Conservation (phyloP, 768 basidiomycete genomes). For the Rhizopogon salebrosus region DNA sequence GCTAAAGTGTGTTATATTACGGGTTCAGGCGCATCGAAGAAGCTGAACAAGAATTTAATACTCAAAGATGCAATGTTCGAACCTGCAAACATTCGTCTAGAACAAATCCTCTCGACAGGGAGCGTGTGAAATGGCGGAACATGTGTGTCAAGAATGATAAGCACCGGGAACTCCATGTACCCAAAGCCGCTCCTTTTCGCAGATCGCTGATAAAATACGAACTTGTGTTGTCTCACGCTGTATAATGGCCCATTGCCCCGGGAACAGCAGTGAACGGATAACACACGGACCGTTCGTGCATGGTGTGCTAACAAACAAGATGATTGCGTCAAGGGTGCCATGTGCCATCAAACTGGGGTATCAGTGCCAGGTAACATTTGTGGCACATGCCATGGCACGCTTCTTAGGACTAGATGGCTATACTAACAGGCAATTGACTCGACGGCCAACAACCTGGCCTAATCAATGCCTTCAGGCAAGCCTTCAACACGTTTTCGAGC, state of each 20-base stretch:
- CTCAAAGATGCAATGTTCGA: not conserved
- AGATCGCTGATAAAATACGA: not conserved
- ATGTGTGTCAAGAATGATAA: not conserved
- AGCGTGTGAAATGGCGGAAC: not conserved
- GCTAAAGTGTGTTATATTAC: not conserved
- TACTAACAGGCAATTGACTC: too few relatives aligned
- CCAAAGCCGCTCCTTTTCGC: not conserved
- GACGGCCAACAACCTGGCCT: too few relatives aligned
- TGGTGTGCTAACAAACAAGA: not conserved
- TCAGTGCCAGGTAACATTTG: not conserved
- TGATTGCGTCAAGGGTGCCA: not conserved
- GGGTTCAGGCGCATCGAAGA: too few relatives aligned
- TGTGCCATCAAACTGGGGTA: not conserved
- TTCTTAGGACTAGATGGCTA: not conserved
- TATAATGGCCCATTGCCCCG: not conserved
- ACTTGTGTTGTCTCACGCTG: not conserved
- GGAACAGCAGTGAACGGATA: not conserved
- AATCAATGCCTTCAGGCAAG: too few relatives aligned
- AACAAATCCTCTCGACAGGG: not conserved
- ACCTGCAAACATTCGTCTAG: not conserved
- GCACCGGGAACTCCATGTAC: slow-evolving; percentile 1
- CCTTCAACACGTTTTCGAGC: too few relatives aligned
- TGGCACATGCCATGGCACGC: not conserved
- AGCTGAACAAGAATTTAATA: not conserved
- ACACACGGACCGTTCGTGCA: not conserved